These are phyloP conservation scores for Lactarius deliciosus DNA, from an alignment of 768 basidiomycete genomes.

Conservation along the genomic window DNA sequence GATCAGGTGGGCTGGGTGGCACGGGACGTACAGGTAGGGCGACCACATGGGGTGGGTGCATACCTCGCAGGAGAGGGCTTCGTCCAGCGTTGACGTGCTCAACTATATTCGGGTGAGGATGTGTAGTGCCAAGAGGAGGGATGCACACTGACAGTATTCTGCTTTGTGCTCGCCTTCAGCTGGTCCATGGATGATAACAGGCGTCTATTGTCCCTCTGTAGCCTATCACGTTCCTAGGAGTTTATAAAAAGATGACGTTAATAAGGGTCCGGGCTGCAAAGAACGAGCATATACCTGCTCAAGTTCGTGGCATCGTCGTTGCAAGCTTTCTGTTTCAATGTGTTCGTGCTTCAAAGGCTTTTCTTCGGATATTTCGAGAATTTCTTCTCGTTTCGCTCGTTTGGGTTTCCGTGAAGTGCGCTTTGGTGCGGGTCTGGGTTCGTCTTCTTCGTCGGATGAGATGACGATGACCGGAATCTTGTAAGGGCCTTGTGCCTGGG, in stretches of 20 bases:
- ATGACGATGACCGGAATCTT: constrained; percentile 21
- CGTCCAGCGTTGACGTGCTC: constrained; percentile 42
- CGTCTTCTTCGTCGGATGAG: constrained; percentile 25
- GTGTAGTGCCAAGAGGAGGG: background rate
- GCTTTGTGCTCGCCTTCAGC: constrained; percentile 21
- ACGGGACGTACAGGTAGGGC: constrained; percentile 56
- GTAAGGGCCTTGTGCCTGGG: constrained; percentile 6
- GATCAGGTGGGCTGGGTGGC: background rate
- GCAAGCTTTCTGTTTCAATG: constrained; percentile 5
- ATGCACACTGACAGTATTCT: constrained; percentile 17
- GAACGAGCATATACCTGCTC: constrained; percentile 15
- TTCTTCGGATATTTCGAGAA: constrained; percentile 19
- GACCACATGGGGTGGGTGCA: constrained; percentile 64
- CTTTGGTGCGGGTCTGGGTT: background rate
- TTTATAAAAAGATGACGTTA: background rate
- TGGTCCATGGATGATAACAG: constrained; percentile 6
- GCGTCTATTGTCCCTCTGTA: constrained; percentile 14
- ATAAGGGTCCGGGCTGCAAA: background rate
- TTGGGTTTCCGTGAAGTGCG: constrained; percentile 9
- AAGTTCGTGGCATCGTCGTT: constrained; percentile 16
- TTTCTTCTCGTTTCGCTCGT: constrained; percentile 11
- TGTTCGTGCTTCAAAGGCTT: constrained; percentile 18
- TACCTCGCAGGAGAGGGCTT: constrained; percentile 60
- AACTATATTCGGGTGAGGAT: constrained; percentile 10
- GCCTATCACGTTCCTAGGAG: constrained; percentile 15